phyloP scores from a whole-genome alignment of 2,329 filamentous ascomycete genomes.

The Fusarium beomiforme region DNA sequence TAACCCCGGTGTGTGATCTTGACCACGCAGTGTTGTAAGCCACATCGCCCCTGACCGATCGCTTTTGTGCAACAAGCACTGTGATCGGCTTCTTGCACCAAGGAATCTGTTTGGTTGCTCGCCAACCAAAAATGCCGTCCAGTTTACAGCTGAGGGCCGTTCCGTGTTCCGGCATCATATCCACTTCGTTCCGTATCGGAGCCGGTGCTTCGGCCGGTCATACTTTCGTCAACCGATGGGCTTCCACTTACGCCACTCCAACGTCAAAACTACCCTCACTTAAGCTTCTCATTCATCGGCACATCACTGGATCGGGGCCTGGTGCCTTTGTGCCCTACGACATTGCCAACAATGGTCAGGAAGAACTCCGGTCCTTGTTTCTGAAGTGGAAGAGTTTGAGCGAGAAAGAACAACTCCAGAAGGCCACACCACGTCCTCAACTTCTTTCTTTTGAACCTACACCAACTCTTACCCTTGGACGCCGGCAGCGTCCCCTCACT shows the following conservation, averaged over 20 bases:
- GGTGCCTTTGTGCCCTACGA: conserved; percentile 46
- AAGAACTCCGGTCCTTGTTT: conserved; percentile 47
- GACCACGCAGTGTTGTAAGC: not conserved
- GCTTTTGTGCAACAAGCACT: not conserved
- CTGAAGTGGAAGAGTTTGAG: conserved; percentile 49
- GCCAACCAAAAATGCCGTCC: conserved; percentile 10
- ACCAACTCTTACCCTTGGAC: conserved; percentile 90
- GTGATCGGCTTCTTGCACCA: not conserved
- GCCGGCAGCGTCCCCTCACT: conserved; percentile 72
- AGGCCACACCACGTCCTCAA: conserved; percentile 67
- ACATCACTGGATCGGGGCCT: conserved; percentile 39
- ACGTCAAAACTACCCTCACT: conserved; percentile 13
- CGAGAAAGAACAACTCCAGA: conserved; percentile 17
- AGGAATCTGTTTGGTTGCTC: not conserved
- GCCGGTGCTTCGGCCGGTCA: conserved; percentile 5
- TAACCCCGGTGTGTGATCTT: conserved; percentile 15
- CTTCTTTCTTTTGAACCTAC: conserved; percentile 84
- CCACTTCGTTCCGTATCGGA: conserved; percentile 26
- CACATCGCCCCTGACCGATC: conserved; percentile 7
- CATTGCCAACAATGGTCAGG: conserved; percentile 46
- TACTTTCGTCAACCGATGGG: conserved; percentile 4
- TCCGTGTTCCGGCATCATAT: conserved; percentile 14
- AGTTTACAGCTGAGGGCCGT: conserved; percentile 11
- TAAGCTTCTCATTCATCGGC: conserved; percentile 45
- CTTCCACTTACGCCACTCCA: conserved; percentile 8